phyloP scores from a whole-genome alignment of 768 basidiomycete genomes.

The Termitomyces sp. region DNA sequence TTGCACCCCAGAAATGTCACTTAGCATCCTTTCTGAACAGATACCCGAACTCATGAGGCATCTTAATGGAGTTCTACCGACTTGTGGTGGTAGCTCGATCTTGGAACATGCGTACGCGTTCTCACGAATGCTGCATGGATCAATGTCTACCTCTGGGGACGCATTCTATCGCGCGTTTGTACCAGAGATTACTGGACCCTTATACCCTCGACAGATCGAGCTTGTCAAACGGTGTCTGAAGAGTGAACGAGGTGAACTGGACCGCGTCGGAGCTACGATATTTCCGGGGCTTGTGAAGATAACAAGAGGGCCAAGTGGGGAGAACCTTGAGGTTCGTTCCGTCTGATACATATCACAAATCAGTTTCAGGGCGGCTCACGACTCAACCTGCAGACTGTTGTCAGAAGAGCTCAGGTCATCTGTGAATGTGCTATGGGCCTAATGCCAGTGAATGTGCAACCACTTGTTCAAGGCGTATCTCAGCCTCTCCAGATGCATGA shows the following conservation, averaged over 20 bases:
- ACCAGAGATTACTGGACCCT: conserved; percentile 69
- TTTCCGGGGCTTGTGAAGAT: conserved; percentile 89
- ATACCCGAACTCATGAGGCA: conserved; percentile 59
- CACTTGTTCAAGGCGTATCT: background rate
- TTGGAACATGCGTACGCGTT: conserved; percentile 74
- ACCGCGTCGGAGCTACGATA: conserved; percentile 77
- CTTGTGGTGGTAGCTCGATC: conserved; percentile 47
- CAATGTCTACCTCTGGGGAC: conserved; percentile 55
- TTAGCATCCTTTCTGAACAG: conserved; percentile 64
- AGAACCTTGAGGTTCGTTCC: conserved; percentile 44
- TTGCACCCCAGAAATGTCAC: conserved; percentile 66
- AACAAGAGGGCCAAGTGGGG: conserved; percentile 36
- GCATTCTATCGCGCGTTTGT: conserved; percentile 86
- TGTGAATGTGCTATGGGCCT: conserved; percentile 74
- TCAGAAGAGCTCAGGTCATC: conserved; percentile 80
- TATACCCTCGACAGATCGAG: conserved; percentile 79
- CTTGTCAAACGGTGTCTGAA: conserved; percentile 77
- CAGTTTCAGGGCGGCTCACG: conserved; percentile 1
- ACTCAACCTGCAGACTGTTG: conserved; percentile 47
- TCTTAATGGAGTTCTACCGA: conserved; percentile 40
- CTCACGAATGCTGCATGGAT: conserved; percentile 82
- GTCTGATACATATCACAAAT: conserved; percentile 5
- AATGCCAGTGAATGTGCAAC: conserved; percentile 15
- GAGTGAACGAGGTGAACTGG: conserved; percentile 68
- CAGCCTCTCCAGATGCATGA: background rate